Conservation (phyloP, 2,329 filamentous ascomycete genomes). For the Polytolypa hystricis region DNA sequence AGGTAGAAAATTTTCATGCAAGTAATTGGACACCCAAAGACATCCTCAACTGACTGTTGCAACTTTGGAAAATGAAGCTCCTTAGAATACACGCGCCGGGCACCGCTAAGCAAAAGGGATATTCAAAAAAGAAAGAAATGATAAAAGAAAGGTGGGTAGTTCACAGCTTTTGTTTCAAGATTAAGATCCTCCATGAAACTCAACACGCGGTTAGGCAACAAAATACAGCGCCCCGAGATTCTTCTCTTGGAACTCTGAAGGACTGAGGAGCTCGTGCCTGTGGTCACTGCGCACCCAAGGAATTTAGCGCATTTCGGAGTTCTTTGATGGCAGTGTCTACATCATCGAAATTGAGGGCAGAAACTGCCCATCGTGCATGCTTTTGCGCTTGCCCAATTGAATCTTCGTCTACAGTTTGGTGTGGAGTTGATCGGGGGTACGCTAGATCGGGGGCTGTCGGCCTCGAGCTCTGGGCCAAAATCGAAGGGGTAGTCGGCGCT, state of each 20-base stretch:
- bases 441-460: slow-evolving; percentile 18
- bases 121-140: no score
- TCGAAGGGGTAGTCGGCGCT: slow-evolving; percentile 6
- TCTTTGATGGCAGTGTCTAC: slow-evolving; percentile 82
- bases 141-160: no score
- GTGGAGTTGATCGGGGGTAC: slow-evolving; percentile 13
- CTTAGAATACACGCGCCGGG: no score
- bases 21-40: no score
- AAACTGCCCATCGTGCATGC: slow-evolving; percentile 94
- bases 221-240: no score
- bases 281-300: slow-evolving; percentile 51
- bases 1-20: no score
- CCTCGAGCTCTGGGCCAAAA: slow-evolving; percentile 21
- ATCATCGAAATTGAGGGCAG: slow-evolving; percentile 92
- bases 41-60: no score
- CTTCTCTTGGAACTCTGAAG: no score
- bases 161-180: background rate
- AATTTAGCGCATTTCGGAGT: slow-evolving; percentile 60
- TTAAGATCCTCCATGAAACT: background rate
- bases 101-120: no score
- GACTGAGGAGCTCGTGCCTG: no score
- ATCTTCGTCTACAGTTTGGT: slow-evolving; percentile 51
- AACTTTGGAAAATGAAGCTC: no score
- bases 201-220: no score
- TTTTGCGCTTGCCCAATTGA: slow-evolving; percentile 76